Percentiles rank a stretch among this genome's conserved stretches.
Conservation (phyloP, 2,329 filamentous ascomycete genomes). For the Xylaria sp. region DNA sequence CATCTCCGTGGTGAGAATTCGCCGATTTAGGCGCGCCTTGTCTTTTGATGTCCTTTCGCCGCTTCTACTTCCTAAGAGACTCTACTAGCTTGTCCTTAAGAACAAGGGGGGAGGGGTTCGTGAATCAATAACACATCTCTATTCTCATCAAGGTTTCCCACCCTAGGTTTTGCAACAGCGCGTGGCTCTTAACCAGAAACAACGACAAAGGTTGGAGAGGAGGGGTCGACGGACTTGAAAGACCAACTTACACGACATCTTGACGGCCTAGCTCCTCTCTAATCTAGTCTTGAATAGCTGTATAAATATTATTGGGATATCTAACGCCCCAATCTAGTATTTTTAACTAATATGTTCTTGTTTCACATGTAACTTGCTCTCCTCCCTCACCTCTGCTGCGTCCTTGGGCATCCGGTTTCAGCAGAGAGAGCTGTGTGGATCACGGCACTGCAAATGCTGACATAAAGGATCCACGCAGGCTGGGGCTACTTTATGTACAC, state of each 20-base stretch:
- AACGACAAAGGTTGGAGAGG: not conserved
- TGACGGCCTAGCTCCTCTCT: slow-evolving; percentile 13
- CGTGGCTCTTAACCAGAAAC: not conserved
- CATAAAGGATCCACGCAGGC: slow-evolving; percentile 32
- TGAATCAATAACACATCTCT: not conserved
- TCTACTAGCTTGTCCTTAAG: not conserved
- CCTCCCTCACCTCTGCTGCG: not conserved
- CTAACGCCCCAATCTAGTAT: not conserved
- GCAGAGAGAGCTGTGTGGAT: slow-evolving; percentile 19
- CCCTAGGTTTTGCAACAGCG: not conserved
- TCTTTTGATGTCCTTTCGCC: not conserved
- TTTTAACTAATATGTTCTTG: not conserved
- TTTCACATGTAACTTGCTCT: slow-evolving; percentile 1
- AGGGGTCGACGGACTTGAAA: not conserved
- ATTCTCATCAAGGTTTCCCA: not conserved
- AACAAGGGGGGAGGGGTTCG: not conserved
- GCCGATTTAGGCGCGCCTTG: not conserved
- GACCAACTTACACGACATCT: slow-evolving; percentile 47
- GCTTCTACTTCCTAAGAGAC: not conserved
- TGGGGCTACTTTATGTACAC: not conserved
- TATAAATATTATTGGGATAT: not conserved
- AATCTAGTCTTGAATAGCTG: not conserved
- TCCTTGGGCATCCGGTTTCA: slow-evolving; percentile 12
- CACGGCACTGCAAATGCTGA: slow-evolving; percentile 25
- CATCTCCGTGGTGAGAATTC: not conserved